Conservation (phyloP, 2,329 filamentous ascomycete genomes). For the Pleoardoris graminearum region DNA sequence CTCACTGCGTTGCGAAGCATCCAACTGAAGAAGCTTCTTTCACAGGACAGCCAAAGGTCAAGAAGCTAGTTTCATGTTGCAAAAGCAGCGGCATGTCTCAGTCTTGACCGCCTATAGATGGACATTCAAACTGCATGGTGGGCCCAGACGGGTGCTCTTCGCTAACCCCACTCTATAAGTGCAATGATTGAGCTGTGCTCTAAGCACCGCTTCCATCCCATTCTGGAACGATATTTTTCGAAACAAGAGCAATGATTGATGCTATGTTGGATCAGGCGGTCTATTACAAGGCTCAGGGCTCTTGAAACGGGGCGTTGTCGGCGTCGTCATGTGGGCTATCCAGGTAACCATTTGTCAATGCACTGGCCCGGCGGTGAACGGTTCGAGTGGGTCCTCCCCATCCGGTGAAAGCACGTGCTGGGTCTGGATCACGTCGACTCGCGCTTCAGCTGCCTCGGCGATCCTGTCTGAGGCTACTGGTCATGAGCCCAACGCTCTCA, state of each 20-base stretch:
- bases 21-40: constrained; percentile 17
- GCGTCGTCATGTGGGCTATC: constrained; percentile 14
- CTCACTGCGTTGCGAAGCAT: constrained; percentile 13
- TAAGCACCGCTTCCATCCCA: constrained; percentile 1
- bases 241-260: neutral
- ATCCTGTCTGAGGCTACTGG: constrained; percentile 14
- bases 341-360: constrained; percentile 23
- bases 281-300: neutral
- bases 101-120: constrained; percentile 30
- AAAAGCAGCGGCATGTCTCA: constrained; percentile 35
- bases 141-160: neutral
- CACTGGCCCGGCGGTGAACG: constrained; percentile 32
- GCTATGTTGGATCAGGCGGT: neutral
- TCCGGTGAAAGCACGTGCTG: constrained; percentile 18
- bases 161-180: constrained; percentile 21
- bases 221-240: constrained; percentile 21
- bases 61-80: constrained; percentile 14
- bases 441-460: neutral
- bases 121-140: constrained; percentile 25
- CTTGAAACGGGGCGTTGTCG: constrained; percentile 12
- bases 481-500: constrained; percentile 19
- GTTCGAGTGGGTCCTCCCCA: constrained; percentile 23
- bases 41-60: constrained; percentile 30
- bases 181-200: constrained; percentile 11
- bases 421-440: neutral